Percentiles rank a stretch among this genome's conserved stretches.
These are phyloP conservation scores for Bacidia gigantensis DNA, from an alignment of 495 filamentous ascomycete genomes.

Conservation along the genomic window DNA sequence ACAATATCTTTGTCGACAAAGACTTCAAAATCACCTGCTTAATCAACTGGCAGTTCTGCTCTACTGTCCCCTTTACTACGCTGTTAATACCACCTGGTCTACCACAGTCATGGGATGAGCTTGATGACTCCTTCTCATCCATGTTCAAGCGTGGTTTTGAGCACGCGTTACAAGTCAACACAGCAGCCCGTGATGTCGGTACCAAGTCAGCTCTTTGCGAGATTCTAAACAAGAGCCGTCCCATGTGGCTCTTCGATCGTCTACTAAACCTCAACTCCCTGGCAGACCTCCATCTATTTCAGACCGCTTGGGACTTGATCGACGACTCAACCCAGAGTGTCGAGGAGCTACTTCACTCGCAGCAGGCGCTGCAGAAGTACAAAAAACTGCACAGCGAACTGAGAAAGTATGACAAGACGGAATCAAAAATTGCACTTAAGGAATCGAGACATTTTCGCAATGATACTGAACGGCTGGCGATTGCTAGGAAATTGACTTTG, in stretches of 20 bases:
- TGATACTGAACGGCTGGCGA: conserved; percentile 15
- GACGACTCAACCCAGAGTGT: background rate
- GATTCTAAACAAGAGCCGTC: background rate
- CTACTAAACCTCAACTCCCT: background rate
- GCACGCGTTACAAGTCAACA: background rate
- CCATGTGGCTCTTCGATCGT: background rate
- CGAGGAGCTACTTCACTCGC: conserved; percentile 12
- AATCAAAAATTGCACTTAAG: background rate
- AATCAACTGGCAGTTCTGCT: conserved; percentile 24
- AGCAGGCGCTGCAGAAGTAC: conserved; percentile 16
- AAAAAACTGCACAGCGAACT: conserved; percentile 13
- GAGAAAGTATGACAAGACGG: conserved; percentile 6
- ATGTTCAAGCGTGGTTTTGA: background rate
- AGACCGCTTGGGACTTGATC: background rate
- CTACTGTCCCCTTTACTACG: conserved; percentile 16
- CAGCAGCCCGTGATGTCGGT: background rate
- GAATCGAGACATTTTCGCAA: conserved; percentile 17
- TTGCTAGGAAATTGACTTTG: conserved; percentile 21
- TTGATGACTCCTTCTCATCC: conserved; percentile 11
- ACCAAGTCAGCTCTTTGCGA: background rate
- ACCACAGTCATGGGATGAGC: conserved; percentile 20
- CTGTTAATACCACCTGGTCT: conserved; percentile 20
- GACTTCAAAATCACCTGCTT: conserved; percentile 26
- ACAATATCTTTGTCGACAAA: conserved; percentile 28
- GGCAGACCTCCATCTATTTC: background rate